Evolutionary conservation across 371 early-diverging fungal species (phyloP).

Genomic region (Smittium culicis): DNA sequence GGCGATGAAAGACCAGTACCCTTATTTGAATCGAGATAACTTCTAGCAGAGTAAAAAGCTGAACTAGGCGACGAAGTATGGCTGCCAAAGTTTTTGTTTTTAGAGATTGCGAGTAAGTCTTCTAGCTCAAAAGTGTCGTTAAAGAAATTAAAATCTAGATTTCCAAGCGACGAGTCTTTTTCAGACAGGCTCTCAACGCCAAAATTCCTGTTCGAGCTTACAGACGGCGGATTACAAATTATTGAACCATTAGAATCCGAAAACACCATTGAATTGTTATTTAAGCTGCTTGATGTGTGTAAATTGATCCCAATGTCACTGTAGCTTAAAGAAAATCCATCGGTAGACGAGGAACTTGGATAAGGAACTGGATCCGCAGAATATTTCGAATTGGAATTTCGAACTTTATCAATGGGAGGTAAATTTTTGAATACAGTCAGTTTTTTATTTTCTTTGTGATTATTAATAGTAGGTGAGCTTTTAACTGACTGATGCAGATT

Average conservation of each 20-base stretch:
- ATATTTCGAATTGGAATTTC: too few relatives aligned
- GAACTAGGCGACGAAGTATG: background rate
- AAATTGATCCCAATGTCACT: background rate
- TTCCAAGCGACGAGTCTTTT: too few relatives aligned
- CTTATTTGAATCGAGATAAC: background rate
- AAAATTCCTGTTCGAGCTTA: background rate
- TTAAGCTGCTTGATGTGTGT: background rate
- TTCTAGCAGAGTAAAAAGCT: background rate
- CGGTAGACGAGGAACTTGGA: background rate
- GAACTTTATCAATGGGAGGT: too few relatives aligned
- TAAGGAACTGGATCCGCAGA: too few relatives aligned
- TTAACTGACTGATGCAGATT: too few relatives aligned
- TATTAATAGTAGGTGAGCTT: too few relatives aligned
- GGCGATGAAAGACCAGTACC: too few relatives aligned
- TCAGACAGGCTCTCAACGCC: background rate
- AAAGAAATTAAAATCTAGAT: background rate
- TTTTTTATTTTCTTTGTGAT: too few relatives aligned
- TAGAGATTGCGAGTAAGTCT: background rate
- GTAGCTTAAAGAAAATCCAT: background rate
- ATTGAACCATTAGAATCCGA: background rate
- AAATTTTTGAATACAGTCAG: too few relatives aligned
- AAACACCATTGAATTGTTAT: background rate
- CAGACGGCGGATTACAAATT: background rate
- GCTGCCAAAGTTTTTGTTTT: background rate
- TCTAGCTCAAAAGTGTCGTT: background rate